A percentile compares a stretch with the other conserved stretches of the same genome.
These are phyloP conservation scores for Aspergillus luchuensis DNA, from an alignment of 2,329 filamentous ascomycete species.

Conservation along the genomic window DNA sequence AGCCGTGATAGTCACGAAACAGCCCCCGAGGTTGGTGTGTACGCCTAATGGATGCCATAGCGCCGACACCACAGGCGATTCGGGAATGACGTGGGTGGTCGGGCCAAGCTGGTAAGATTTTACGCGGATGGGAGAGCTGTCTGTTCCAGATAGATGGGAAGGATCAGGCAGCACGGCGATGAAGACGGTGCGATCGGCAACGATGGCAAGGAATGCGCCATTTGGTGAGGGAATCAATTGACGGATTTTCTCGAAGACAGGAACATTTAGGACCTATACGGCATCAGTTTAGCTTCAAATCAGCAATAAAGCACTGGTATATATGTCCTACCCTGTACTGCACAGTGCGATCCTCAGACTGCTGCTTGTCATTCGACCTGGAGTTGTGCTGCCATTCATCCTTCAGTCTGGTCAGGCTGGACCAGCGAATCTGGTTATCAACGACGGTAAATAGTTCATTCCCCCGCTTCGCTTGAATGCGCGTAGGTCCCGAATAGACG, in stretches of 20 bases:
- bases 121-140: conserved; percentile 70
- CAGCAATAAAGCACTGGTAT: too few species aligned
- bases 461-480: conserved; percentile 75
- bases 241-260: conserved; percentile 77
- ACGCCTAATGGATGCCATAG: conserved; percentile 93
- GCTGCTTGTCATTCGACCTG: conserved; percentile 35
- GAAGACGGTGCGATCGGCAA: conserved; percentile 85
- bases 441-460: conserved; percentile 87
- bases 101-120: conserved; percentile 92
- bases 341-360: conserved; percentile 38
- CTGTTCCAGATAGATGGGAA: conserved; percentile 70
- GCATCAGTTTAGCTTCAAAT: conserved; percentile 14
- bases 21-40: conserved; percentile 63
- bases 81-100: conserved; percentile 85
- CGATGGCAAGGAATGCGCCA: conserved; percentile 77
- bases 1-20: conserved; percentile 82
- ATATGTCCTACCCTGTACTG: conserved; percentile 32
- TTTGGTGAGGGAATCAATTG: conserved; percentile 84
- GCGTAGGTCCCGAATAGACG: conserved; percentile 45
- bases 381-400: conserved; percentile 53
- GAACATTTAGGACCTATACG: conserved; percentile 69
- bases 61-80: conserved; percentile 75
- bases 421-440: conserved; percentile 90
- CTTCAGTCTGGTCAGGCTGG: conserved; percentile 79
- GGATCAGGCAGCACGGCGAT: conserved; percentile 82